These are phyloP conservation scores for Aegilops longissima DNA, from an alignment of 176 grass and related monocot genomes.

Conservation along the genomic window DNA sequence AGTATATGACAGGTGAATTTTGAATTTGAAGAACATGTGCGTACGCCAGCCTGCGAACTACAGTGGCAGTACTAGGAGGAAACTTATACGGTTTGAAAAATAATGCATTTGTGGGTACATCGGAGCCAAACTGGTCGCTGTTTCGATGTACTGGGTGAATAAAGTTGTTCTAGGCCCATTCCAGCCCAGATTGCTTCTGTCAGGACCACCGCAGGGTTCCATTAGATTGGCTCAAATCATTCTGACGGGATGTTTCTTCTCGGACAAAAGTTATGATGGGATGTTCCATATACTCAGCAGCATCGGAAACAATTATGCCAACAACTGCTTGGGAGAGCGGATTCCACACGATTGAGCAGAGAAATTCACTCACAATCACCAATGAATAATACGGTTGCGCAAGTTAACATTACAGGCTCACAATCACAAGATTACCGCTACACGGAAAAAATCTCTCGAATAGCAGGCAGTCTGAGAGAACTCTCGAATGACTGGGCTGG, in stretches of 20 bases:
- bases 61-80: neutral
- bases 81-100: neutral
- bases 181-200: neutral
- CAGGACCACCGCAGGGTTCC: neutral
- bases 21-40: neutral
- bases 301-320: neutral
- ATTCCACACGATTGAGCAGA: neutral
- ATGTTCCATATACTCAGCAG: neutral
- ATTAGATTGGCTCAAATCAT: neutral
- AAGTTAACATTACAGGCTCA: constrained; percentile 33
- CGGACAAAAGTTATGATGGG: neutral
- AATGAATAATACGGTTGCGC: neutral
- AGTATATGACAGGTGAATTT: neutral
- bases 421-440: neutral
- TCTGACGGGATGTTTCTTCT: neutral
- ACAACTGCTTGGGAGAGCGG: neutral
- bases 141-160: neutral
- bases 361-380: neutral
- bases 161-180: neutral
- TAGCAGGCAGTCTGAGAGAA: no score
- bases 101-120: no score
- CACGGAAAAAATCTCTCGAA: neutral
- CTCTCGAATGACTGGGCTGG: constrained; percentile 15
- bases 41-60: neutral
- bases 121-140: neutral